A percentile compares a stretch with the other conserved stretches of the same genome.
Evolutionary conservation across 129 eudicot species (phyloP).

Genomic region (Kitagawia praeruptora): DNA sequence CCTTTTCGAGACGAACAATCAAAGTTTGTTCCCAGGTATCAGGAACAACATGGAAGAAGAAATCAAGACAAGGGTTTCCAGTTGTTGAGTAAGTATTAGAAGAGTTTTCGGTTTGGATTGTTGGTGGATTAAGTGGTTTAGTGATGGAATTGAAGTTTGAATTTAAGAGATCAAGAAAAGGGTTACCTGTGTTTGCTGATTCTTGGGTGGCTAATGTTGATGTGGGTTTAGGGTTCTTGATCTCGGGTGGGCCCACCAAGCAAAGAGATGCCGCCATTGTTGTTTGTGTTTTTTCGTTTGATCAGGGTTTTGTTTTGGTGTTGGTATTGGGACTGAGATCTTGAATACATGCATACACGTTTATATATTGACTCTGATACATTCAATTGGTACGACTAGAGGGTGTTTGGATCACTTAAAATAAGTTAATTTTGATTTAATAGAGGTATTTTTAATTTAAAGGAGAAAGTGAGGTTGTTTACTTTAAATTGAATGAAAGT

Average conservation of each 20-base stretch:
- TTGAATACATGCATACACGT: background rate
- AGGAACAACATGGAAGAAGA: constrained; percentile 11
- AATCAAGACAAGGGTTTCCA: constrained; percentile 8
- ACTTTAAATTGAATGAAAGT: too few relatives aligned
- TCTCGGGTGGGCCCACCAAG: background rate
- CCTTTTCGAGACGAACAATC: background rate
- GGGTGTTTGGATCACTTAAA: too few relatives aligned
- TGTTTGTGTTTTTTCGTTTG: too few relatives aligned
- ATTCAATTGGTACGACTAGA: too few relatives aligned
- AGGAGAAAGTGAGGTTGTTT: too few relatives aligned
- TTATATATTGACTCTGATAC: too few relatives aligned
- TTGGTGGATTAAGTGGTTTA: background rate
- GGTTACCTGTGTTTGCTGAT: constrained; percentile 3
- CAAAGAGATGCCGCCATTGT: background rate
- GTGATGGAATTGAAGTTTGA: constrained; percentile 1
- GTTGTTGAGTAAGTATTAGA: background rate
- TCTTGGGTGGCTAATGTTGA: background rate
- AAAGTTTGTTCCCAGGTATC: background rate
- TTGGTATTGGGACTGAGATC: background rate
- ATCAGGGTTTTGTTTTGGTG: background rate
- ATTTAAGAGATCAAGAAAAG: background rate
- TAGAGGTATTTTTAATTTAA: too few relatives aligned
- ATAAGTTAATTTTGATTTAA: too few relatives aligned
- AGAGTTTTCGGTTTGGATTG: background rate
- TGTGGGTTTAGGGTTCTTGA: background rate